A percentile compares a stretch with the other conserved stretches of the same genome.
These are phyloP conservation scores for Aristolochia contorta DNA, from an alignment of 164 flowering plant genomes.

Conservation along the genomic window DNA sequence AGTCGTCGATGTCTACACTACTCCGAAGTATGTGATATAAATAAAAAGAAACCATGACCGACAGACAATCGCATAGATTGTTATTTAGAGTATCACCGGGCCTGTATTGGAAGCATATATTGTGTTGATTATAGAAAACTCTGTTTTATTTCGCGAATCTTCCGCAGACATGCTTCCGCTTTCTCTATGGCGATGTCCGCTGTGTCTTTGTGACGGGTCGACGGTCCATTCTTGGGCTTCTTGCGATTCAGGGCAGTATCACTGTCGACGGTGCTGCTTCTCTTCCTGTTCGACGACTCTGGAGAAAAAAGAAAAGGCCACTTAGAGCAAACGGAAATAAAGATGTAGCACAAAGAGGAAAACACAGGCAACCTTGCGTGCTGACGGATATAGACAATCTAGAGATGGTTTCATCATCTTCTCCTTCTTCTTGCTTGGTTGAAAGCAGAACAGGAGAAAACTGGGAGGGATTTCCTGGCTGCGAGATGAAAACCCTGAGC, in stretches of 20 bases:
- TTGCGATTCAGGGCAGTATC: neutral
- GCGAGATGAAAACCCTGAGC: conserved; percentile 8
- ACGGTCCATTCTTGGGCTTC: too few species aligned
- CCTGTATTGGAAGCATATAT: neutral
- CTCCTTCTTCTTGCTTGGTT: neutral
- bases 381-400: conserved; percentile 1
- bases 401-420: neutral
- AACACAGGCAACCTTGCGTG: conserved; percentile 7
- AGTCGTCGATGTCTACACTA: neutral
- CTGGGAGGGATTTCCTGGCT: neutral
- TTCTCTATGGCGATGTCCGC: conserved; percentile 8
- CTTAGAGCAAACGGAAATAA: neutral
- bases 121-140: neutral
- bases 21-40: neutral
- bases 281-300: conserved; percentile 10
- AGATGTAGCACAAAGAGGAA: neutral
- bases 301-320: neutral
- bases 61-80: neutral
- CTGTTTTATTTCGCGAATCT: conserved; percentile 6
- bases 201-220: neutral
- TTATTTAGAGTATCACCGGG: neutral
- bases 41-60: neutral
- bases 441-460: neutral
- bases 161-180: conserved; percentile 13
- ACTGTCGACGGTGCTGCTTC: neutral